Percentiles rank a stretch among this genome's conserved stretches.
These are phyloP conservation scores for Chiua virens DNA, from an alignment of 768 basidiomycete species.

Conservation along the genomic window DNA sequence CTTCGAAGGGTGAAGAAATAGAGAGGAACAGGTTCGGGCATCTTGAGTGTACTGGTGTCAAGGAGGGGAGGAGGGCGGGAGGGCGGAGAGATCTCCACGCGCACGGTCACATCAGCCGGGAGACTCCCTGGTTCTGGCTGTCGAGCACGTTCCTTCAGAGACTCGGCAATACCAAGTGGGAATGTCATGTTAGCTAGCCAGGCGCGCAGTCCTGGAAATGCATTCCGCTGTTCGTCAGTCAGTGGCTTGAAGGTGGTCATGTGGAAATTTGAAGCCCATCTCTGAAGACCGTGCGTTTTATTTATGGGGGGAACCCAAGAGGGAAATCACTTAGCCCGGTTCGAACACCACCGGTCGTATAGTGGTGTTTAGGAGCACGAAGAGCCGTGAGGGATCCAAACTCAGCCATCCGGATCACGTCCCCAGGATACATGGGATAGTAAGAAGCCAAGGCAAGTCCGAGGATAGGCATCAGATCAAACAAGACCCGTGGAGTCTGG, in stretches of 20 bases:
- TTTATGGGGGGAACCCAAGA: neutral
- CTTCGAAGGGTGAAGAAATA: neutral
- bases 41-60: neutral
- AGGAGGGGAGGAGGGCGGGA: neutral
- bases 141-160: constrained; percentile 13
- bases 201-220: neutral
- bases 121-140: neutral
- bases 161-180: neutral
- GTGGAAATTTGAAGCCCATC: too few species aligned
- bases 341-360: too few species aligned
- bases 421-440: too few species aligned
- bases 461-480: too few species aligned
- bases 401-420: too few species aligned
- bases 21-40: neutral
- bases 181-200: accelerated
- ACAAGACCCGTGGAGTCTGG: too few species aligned
- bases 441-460: too few species aligned
- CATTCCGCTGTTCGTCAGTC: constrained; percentile 15
- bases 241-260: constrained; percentile 6
- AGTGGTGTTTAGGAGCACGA: too few species aligned
- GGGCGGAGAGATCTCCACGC: constrained; percentile 10
- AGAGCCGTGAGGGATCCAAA: too few species aligned
- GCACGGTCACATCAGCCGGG: constrained; percentile 10
- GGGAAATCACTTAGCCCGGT: too few species aligned
- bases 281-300: neutral